Evolutionary conservation across 768 basidiomycete species (phyloP), one percentile per base, ranked within the genome.

Genomic region (Nidula microcarpa): DNA sequence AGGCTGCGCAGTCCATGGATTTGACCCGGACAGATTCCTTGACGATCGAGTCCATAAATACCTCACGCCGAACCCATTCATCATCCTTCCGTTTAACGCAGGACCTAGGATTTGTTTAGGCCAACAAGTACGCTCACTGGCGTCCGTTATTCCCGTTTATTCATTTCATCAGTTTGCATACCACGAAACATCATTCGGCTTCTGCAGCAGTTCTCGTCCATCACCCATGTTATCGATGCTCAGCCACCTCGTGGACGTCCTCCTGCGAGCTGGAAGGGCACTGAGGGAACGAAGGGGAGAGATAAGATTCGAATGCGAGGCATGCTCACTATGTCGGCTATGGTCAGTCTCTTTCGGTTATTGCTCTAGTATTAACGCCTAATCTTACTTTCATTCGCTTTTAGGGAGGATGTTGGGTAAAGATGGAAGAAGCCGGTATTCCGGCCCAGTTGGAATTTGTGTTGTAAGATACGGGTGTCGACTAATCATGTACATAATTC

Each of bases 11-110:
- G 83, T 84, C n/a, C 62, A 76, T 3, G 57, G 67, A 53, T 89
- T 87, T 56, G 86, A 87, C 60, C 86, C 86, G 0, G 81, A 86
- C 54, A 74, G 86, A 1, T 87, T 86, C 74, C 62, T 88, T 39
- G 86, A 88, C 55, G 78, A 80, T 33, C 73, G 85, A 3, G 50
- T 84, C 41, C 69, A 74, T 4, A 83, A 79, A 55, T 82, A 85
- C 56, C 61, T 83, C 55, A 76, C 71, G 0, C 39, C 39, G 16
- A 41, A 41, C 39, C 39, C 39, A 41, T 41, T 41, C 16, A 41
- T 41, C 11, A 2, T 41, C 16, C 16, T 11, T 41, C 39, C 39
- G 11, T 41, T 41, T 16, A 41, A 41, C 39, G 39, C 39, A 1
- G 77, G 78, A 1, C 78, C 78, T 1, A 63, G 78, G 4, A 80